Base-by-base conservation (phyloP, 805 yeast species). In the Cyberlindnera mississippiensis region DNA sequence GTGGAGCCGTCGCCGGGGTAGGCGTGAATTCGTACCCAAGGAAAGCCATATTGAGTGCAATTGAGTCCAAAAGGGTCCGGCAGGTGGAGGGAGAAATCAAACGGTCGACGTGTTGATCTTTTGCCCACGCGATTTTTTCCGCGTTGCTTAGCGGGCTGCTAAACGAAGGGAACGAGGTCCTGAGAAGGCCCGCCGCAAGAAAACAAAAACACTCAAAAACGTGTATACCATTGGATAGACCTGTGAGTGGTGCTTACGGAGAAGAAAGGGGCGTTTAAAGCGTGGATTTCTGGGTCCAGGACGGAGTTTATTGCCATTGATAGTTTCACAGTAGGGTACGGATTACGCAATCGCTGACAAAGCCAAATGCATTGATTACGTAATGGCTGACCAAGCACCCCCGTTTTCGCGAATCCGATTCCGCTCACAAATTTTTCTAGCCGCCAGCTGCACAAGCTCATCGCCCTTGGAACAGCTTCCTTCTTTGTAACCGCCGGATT, bases 1-100 rank as follows among this genome's bases (percentile, higher is more conserved):
- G 71, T 22, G 66, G 53, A n/a, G 65, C 48, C 12, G 76, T 75
- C 19, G 63, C 54, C 4, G 88, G 88, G 13, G 91, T 83, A 55
- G 75, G 69, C 57, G 72, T 72, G 62, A 78, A 82, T 55, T 73
- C 75, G 52, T 76, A 41, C 31, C 62, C 62, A 16, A 53, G 50
- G 49, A 59, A 60, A 19, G 55, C 46, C 57, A 52, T 52, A 28
- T 41, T 9, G 5, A 13, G 29, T 27, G 29, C 29, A 27, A 27
- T 27, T 27, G 29, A 17, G 6, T 33, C 20, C 20, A 12, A 9
- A 6, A 6, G 16, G 27, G 6, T 6, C 20, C n/a, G 37, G 19
- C 29, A 9, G 29, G 29, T 14, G 19, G 8, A 18, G 17, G 6
- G 8, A 26, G n/a, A 18, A 17, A 17, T 14, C n/a, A 19, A 17